Evolutionary conservation across 257 asterid genomes (phyloP), one percentile per base, ranked within the genome.

Genomic region (Primulina tabacum): DNA sequence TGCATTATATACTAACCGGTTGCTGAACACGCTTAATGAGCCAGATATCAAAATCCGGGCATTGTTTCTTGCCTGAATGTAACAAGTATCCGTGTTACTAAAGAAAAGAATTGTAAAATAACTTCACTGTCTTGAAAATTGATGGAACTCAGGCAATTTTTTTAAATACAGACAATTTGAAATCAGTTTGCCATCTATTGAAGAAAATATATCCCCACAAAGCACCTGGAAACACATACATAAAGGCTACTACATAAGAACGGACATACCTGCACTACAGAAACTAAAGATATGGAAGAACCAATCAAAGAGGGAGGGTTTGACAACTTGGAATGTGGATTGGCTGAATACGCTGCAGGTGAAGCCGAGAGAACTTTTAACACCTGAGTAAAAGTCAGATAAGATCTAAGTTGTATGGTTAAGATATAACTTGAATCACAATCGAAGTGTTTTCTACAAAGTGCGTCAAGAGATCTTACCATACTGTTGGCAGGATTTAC

Each of bases 341-440:
- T 85, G 69, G 92, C 95, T 2, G 96, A 92, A 77, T 92, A 92
- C 5, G 97, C 97, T 30, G 96, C 84, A 37, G 90, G 82, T 34
- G 97, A 92, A 72, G 97, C 90, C 70, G 97, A 86, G 63, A 92
- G 91, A 67, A 85, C 91, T 79, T 87, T 88, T 76, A 84, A 33
- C 55, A 79, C 86, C 86, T 84, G 76, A 64, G 52, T 18, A 30
- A 38, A 21, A 60, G 33, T 53, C 60, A 74, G 9, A 67, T 62
- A 55, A 34, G 18, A 60, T 75, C 52, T 34, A 21, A 24, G 26
- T 24, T 24, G 26, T 24, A 24, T 24, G 26, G 26, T 24, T 24
- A 24, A 24, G 26, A 24, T 24, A 24, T 60, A 34, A 64, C 8
- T 64, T 57, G 43, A 32, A 57, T 26, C 29, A 40, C 24, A 38